A percentile compares a stretch with the other conserved stretches of the same genome.
Conservation (phyloP, 2,329 filamentous ascomycete species). For the Pseudocercospora ulei region DNA sequence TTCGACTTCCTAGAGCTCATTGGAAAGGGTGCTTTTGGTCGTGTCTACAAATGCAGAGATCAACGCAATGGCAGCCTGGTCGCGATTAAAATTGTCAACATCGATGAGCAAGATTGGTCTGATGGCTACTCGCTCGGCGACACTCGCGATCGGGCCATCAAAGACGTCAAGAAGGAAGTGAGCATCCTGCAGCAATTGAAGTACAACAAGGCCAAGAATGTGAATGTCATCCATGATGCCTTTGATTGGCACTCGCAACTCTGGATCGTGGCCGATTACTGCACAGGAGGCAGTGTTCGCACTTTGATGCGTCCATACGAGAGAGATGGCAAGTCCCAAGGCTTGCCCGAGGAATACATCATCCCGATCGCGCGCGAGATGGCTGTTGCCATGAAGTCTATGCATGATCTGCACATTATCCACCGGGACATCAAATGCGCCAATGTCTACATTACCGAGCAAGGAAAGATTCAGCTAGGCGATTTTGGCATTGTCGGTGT, state of each 20-base stretch:
- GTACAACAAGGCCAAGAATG: constrained; percentile 64
- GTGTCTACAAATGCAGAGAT: constrained; percentile 57
- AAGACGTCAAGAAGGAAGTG: constrained; percentile 52
- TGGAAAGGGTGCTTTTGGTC: constrained; percentile 64
- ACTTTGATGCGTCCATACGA: constrained; percentile 47
- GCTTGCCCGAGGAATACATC: constrained; percentile 52
- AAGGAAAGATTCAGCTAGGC: constrained; percentile 67
- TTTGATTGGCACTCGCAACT: constrained; percentile 67
- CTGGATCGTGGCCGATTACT: constrained; percentile 84
- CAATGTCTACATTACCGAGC: constrained; percentile 70
- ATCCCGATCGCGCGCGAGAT: constrained; percentile 56
- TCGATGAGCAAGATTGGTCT: constrained; percentile 60
- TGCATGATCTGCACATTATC: constrained; percentile 57
- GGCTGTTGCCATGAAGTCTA: constrained; percentile 51
- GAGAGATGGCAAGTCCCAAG: constrained; percentile 23
- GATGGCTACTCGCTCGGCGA: constrained; percentile 46
- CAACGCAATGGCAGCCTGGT: constrained; percentile 46
- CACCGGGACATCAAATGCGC: constrained; percentile 60
- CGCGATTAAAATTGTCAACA: constrained; percentile 74
- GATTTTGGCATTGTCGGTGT: constrained; percentile 77
- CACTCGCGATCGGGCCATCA: constrained; percentile 46
- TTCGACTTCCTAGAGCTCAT: constrained; percentile 64
- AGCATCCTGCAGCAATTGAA: constrained; percentile 61
- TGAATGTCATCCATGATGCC: constrained; percentile 73
- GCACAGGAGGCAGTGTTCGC: constrained; percentile 69